phyloP scores from a whole-genome alignment of 1,284 basidiomycete genomes.

The Ustilago bromivora region DNA sequence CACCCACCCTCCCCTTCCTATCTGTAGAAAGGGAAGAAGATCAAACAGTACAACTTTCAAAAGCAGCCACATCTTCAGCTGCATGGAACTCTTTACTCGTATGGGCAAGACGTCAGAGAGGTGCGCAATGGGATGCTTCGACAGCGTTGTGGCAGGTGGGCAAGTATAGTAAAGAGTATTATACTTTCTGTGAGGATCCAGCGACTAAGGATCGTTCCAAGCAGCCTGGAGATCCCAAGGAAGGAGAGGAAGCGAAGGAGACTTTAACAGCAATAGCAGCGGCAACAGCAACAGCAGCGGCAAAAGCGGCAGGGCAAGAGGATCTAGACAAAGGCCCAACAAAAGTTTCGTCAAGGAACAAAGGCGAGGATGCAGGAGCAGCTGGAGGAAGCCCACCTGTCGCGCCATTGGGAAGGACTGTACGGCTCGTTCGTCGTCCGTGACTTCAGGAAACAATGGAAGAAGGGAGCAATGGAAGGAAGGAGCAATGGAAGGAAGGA shows the following conservation, averaged over 20 bases:
- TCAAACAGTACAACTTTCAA: conserved; percentile 37
- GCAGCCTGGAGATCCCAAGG: conserved; percentile 10
- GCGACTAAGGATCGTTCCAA: conserved; percentile 28
- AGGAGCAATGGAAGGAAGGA: not conserved
- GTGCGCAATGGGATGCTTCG: conserved; percentile 60
- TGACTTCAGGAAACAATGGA: not conserved
- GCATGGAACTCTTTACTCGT: conserved; percentile 62
- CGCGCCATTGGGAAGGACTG: conserved; percentile 15
- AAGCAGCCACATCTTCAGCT: conserved; percentile 55
- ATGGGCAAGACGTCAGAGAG: conserved; percentile 58
- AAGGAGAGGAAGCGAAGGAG: not conserved
- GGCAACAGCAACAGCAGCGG: not conserved
- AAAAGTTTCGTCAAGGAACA: conserved; percentile 17
- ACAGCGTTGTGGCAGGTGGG: conserved; percentile 58
- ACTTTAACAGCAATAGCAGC: not conserved
- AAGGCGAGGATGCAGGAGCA: conserved; percentile 10
- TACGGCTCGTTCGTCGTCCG: conserved; percentile 14
- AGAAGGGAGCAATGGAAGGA: not conserved
- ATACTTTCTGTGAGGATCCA: conserved; percentile 41
- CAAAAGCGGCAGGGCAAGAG: not conserved
- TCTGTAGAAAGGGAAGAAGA: conserved; percentile 25
- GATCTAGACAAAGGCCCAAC: conserved; percentile 36
- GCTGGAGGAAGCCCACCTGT: conserved; percentile 24
- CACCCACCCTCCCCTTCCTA: conserved; percentile 39
- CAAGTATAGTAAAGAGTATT: conserved; percentile 48